Percentiles rank a stretch among this genome's conserved stretches.
phyloP scores from a whole-genome alignment of 768 basidiomycete genomes.

The Terana coerulea region DNA sequence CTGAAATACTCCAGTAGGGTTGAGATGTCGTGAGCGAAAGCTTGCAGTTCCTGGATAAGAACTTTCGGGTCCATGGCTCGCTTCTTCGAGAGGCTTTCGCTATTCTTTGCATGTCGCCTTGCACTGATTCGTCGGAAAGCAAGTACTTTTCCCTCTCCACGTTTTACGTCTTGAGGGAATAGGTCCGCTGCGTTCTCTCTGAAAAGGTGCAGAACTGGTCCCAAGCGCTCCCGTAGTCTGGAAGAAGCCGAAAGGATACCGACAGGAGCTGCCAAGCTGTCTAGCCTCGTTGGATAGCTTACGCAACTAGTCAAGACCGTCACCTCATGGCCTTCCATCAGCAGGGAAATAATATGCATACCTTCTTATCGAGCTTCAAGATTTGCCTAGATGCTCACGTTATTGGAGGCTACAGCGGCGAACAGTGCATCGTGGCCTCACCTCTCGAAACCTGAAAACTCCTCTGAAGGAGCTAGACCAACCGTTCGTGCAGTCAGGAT shows the following conservation, averaged over 20 bases:
- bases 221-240: slow-evolving; percentile 60
- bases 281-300: slow-evolving; percentile 70
- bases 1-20: slow-evolving; percentile 7
- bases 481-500: too few relatives aligned
- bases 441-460: too few relatives aligned
- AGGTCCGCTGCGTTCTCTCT: slow-evolving; percentile 66
- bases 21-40: neutral
- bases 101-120: slow-evolving; percentile 7
- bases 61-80: neutral
- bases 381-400: slow-evolving; percentile 26
- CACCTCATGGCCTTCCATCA: slow-evolving; percentile 9
- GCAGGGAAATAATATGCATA: slow-evolving; percentile 18
- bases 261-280: slow-evolving; percentile 68
- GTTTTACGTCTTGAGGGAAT: slow-evolving; percentile 38
- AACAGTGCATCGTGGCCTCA: neutral
- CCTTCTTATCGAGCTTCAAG: slow-evolving; percentile 58
- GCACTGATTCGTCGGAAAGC: slow-evolving; percentile 12
- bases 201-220: slow-evolving; percentile 62
- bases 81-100: neutral
- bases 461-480: too few relatives aligned
- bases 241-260: slow-evolving; percentile 68
- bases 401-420: neutral
- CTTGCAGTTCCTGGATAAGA: neutral
- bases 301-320: slow-evolving; percentile 43
- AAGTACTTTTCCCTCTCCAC: slow-evolving; percentile 32